Conservation (phyloP, 805 yeast genomes). For the Candida hungchunana region DNA sequence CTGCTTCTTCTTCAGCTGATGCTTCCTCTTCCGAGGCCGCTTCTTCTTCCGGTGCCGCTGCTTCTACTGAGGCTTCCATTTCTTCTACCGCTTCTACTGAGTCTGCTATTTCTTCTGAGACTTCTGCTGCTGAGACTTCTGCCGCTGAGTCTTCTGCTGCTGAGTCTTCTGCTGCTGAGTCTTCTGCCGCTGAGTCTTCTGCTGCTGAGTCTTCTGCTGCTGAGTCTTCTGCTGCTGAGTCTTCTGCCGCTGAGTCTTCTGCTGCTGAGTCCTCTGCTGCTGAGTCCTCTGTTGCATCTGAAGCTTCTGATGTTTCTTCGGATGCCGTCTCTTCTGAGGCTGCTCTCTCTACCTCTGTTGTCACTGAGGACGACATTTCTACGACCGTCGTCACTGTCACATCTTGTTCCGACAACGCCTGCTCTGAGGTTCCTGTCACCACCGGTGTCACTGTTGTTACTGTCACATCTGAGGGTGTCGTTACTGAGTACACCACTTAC, state of each 20-base stretch:
- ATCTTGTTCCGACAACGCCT: constrained; percentile 12
- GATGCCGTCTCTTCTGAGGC: constrained; percentile 1
- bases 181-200: constrained; percentile 2
- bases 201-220: neutral
- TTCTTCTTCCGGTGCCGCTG: constrained; percentile 14
- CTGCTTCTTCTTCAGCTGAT: constrained; percentile 1
- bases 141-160: constrained; percentile 8
- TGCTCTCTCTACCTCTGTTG: constrained; percentile 18
- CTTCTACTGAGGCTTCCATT: constrained; percentile 2
- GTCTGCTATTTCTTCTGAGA: neutral
- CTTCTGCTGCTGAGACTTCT: constrained; percentile 4
- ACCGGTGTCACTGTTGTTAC: constrained; percentile 25
- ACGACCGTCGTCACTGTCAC: constrained; percentile 8
- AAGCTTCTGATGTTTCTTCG: constrained; percentile 3
- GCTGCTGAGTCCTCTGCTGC: constrained; percentile 4
- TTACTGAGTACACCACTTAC: constrained; percentile 9
- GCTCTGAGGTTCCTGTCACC: constrained; percentile 25
- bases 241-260: neutral
- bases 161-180: constrained; percentile 4
- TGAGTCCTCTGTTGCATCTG: constrained; percentile 1
- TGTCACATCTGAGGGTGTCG: constrained; percentile 8
- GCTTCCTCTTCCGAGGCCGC: neutral
- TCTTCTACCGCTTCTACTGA: constrained; percentile 1
- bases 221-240: constrained; percentile 7
- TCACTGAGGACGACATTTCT: constrained; percentile 9